Base-by-base conservation (phyloP, 192 early-diverging fungal species). In the Coemansia sp. region DNA sequence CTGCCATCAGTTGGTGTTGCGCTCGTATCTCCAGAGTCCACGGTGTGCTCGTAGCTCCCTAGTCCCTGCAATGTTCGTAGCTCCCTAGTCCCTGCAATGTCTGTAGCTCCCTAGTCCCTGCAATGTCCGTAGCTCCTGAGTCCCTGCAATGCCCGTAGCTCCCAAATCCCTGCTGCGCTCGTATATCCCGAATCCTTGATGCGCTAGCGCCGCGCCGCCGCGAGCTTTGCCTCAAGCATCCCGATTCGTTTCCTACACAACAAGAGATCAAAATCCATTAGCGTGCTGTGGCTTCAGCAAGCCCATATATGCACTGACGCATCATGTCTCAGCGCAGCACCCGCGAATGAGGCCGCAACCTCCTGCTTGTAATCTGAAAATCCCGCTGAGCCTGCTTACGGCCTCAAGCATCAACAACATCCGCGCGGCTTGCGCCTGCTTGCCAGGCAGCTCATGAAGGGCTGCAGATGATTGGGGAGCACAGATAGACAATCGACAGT, bases 161-260 rank as follows among this genome's bases (percentile, higher is more conserved):
- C 27, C 32, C 9, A 2, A 7, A 1, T 27, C 32, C 32, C 32
- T 35, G 32, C 35, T 19, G 29, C 29, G 3, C 29, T 22, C 32
- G 14, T 19, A 6, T 2, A 5, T 14, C n/a, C 16, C 0, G 12
- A 9, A 4, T 27, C 26, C 10, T 1, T n/a, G 22, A 22, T 22
- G 1, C 5, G 16, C 56, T 57, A 69, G n/a, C 49, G 67, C 39
- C 48, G 56, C 10, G 49, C 41, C 13, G 69, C 69, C 9, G 65
- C 64, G 54, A 74, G 57, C 65, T 45, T 67, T 35, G 77, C 72
- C 54, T 66, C 54, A 20, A 80, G 64, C 77, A 74, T 80, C n/a
- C 59, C 62, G 19, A 80, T 52, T 22, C 77, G 68, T 54, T 55
- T 67, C 68, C 77, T 74, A 80, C 62, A 45, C 29, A n/a, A 18